phyloP scores from a whole-genome alignment of 257 asterid species.

The Knoxia roxburghii region DNA sequence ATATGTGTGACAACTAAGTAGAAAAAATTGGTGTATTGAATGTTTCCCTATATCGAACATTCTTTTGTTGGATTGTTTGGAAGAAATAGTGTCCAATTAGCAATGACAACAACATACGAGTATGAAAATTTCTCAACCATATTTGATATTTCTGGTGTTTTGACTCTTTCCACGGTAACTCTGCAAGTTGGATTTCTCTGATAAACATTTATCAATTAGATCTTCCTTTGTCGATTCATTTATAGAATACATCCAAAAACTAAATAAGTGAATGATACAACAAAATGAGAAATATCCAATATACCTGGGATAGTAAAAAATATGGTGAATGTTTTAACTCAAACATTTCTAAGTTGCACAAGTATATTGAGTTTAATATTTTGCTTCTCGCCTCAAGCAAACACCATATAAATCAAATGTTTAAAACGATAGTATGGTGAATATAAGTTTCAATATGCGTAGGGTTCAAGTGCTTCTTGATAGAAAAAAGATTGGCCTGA shows the following conservation, averaged over 20 bases:
- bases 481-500: too few relatives aligned
- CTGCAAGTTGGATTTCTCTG: slow-evolving; percentile 79
- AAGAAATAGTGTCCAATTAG: background rate
- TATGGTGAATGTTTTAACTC: background rate
- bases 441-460: too few relatives aligned
- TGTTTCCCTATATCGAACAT: background rate
- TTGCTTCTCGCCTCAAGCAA: background rate
- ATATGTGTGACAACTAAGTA: background rate
- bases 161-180: slow-evolving; percentile 82
- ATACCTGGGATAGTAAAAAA: background rate
- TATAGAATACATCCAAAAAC: slow-evolving; percentile 28
- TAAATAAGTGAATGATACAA: background rate
- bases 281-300: background rate
- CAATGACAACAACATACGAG: background rate
- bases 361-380: background rate
- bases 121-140: background rate
- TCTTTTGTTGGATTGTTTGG: background rate
- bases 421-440: too few relatives aligned
- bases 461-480: too few relatives aligned
- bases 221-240: slow-evolving; percentile 66
- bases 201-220: slow-evolving; percentile 67
- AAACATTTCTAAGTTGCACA: background rate
- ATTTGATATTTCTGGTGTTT: slow-evolving; percentile 38
- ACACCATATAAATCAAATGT: background rate
- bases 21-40: background rate